Base-by-base conservation (phyloP, 2,329 filamentous ascomycete species). In the Penicillium sp. region DNA sequence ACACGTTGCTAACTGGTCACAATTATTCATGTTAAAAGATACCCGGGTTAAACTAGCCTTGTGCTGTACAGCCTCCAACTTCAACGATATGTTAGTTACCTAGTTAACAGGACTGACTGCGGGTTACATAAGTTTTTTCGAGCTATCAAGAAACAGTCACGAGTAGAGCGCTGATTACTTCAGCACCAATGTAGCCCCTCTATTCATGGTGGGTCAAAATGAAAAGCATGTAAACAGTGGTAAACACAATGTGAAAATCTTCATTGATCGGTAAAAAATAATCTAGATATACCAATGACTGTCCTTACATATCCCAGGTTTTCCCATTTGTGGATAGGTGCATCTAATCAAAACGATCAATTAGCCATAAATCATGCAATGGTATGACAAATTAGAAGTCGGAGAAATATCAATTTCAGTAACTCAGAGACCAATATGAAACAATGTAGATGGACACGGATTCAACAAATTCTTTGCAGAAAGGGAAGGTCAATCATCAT, bases 401-500 rank as follows among this genome's bases (percentile, higher is more conserved):
- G 29, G 27, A 8, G 35, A n/a, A 31, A 31, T 31, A 31, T 13
- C 12, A 41, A 35, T 36, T 53, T 23, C 12, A 59, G 56, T 50
- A 38, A 53, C 56, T 61, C 59, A 61, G 59, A 59, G 59, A 61
- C 59, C 59, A 61, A 48, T 59, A 53, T 49, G 56, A 61, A 61
- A 61, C 53, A 61, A 59, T 61, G 59, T 59, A 61, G 59, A 61
- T 59, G 31, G 59, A 59, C 59, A 42, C 47, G 33, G 44, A 53
- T 49, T 61, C 59, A 53, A 61, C 59, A 61, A 51, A 53, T 53
- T 47, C 39, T 49, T 61, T 61, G 59, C 59, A 59, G 59, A 61
- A 61, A 61, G 59, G 59, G 59, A 61, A 59, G 59, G 59, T 61
- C 59, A 25, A 56, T 61, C 59, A 61, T 61, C 59, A 61, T 43